Conservation (phyloP, 345 rosid species). For the Hibiscus mutabilis region DNA sequence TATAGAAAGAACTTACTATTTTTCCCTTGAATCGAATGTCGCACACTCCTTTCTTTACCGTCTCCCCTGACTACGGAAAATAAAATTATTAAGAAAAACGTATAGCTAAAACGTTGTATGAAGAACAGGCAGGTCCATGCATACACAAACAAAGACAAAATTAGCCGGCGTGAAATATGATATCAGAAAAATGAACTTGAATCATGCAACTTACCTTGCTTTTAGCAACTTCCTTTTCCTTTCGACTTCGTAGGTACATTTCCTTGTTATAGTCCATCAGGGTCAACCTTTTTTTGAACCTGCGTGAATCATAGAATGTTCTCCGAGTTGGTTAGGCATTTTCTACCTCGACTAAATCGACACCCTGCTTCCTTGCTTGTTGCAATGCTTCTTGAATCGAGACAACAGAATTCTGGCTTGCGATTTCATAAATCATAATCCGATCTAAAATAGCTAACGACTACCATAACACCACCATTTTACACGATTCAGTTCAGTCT, state of each 20-base stretch:
- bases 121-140: background rate
- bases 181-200: background rate
- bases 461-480: background rate
- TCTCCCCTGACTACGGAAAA: constrained; percentile 34
- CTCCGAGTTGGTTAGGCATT: too few species aligned
- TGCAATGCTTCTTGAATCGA: constrained; percentile 38
- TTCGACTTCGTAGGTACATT: constrained; percentile 23
- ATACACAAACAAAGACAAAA: background rate
- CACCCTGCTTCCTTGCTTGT: constrained; percentile 32
- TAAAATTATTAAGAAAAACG: background rate
- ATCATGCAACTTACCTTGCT: constrained; percentile 31
- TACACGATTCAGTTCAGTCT: background rate
- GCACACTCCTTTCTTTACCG: constrained; percentile 32
- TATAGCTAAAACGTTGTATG: background rate
- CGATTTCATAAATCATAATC: constrained; percentile 6
- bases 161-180: background rate
- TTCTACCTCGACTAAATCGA: too few species aligned
- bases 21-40: constrained; percentile 72
- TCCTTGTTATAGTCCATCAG: constrained; percentile 52
- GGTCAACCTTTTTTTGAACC: constrained; percentile 43
- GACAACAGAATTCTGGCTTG: constrained; percentile 40
- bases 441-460: background rate
- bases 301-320: constrained; percentile 12
- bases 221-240: constrained; percentile 51
- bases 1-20: constrained; percentile 51